Conservation (phyloP, 2,329 filamentous ascomycete species). For the Aureobasidium sp. region DNA sequence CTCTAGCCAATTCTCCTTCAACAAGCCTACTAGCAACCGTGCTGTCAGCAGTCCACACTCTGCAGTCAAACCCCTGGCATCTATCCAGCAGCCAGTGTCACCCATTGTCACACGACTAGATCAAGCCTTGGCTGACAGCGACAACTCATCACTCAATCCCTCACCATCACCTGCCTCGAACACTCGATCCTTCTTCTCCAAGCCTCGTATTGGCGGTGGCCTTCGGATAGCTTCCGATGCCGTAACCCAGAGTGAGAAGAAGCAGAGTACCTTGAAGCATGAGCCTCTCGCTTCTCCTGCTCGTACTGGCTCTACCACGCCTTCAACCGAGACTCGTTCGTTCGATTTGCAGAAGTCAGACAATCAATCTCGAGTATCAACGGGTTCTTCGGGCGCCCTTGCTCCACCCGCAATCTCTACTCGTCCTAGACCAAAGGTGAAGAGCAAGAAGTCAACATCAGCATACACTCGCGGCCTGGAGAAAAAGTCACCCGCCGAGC, state of each 20-base stretch:
- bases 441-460: slow-evolving; percentile 85
- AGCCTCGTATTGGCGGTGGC: slow-evolving; percentile 52
- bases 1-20: slow-evolving; percentile 57
- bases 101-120: slow-evolving; percentile 53
- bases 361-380: slow-evolving; percentile 35
- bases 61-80: slow-evolving; percentile 31
- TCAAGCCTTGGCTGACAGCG: slow-evolving; percentile 38
- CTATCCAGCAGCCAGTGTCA: slow-evolving; percentile 36
- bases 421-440: slow-evolving; percentile 25
- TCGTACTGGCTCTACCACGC: slow-evolving; percentile 67
- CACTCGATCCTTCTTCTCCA: slow-evolving; percentile 33
- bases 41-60: slow-evolving; percentile 45
- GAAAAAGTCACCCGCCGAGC: slow-evolving; percentile 73
- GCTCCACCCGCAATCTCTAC: slow-evolving; percentile 25
- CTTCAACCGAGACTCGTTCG: slow-evolving; percentile 46
- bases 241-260: slow-evolving; percentile 49
- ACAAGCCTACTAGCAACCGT: slow-evolving; percentile 38
- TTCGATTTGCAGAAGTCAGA: slow-evolving; percentile 30
- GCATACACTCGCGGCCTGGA: slow-evolving; percentile 83
- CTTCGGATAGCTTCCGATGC: slow-evolving; percentile 78
- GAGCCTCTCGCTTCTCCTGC: slow-evolving; percentile 56
- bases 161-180: slow-evolving; percentile 36
- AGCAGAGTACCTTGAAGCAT: slow-evolving; percentile 38
- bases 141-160: slow-evolving; percentile 42
- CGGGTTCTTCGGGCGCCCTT: slow-evolving; percentile 35